Evolutionary conservation across 202 grass and related monocot species (phyloP), one percentile per base, ranked within the genome.

Genomic region (Zoysia matrella): DNA sequence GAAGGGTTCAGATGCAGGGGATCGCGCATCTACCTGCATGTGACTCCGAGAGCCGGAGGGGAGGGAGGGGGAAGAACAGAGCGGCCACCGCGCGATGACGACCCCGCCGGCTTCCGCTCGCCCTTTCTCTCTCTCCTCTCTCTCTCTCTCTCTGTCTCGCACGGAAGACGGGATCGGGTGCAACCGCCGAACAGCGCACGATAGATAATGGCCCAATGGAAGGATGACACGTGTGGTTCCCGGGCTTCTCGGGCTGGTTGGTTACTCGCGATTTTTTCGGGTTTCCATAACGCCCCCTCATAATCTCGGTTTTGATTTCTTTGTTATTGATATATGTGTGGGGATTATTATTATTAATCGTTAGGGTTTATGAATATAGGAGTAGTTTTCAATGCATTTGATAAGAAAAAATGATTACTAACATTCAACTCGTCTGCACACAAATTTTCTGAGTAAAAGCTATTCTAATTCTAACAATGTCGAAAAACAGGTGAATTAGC

Each of bases 71-170:
- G 63, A 70, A 54, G 86, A 81, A 76, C 78, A 72, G 74, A 85
- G 79, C 52, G 77, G 65, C 50, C 36, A 65, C 62, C 62, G 49
- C 75, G 62, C 85, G 82, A 94, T 83, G 84, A 94, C 88, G 82
- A 74, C 76, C 74, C 65, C 86, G 36, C 87, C 46, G 61, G 55
- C 84, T 78, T 68, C 55, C 30, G 65, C 69, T 75, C 50, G 52
- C 57, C 50, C 57, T 58, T 58, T 4, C 15, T 15, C 54, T 62
- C 68, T 69, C 77, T 79, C 77, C 30, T 36, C 30, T 36, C 30
- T 36, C 30, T 36, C 22, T 22, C 30, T 36, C 30, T 39, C 63
- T 9, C 60, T 63, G 60, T 63, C 60, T 63, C 8, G 77, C 65
- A 57, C 40, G 65, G 76, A 69, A 52, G 30, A 78, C 41, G 74